These are phyloP conservation scores for Trichoderma lentiforme DNA, from an alignment of 2,329 filamentous ascomycete genomes.

Conservation along the genomic window DNA sequence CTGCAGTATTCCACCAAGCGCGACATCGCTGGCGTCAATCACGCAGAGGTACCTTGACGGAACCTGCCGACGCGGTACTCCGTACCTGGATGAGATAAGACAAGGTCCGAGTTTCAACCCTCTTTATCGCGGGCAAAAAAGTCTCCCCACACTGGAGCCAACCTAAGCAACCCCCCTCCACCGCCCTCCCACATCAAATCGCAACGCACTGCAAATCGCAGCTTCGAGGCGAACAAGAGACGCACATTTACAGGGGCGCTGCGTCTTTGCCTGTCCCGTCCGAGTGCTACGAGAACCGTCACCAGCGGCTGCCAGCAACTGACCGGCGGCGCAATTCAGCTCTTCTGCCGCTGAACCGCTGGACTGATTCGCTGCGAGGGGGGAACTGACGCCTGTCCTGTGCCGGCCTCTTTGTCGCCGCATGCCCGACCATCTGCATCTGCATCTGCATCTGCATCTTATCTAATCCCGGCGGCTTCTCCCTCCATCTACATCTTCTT, in stretches of 20 bases:
- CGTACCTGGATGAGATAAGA: slow-evolving; percentile 16
- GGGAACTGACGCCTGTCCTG: slow-evolving; percentile 5
- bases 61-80: background rate
- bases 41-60: background rate
- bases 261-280: background rate
- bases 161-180: slow-evolving; percentile 13
- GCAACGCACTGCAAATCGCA: slow-evolving; percentile 15
- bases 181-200: slow-evolving; percentile 12
- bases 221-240: slow-evolving; percentile 6
- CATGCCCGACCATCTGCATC: slow-evolving; percentile 16
- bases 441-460: background rate
- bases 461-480: background rate
- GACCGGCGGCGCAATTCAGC: background rate
- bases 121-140: slow-evolving; percentile 9
- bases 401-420: slow-evolving; percentile 12
- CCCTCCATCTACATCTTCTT: background rate
- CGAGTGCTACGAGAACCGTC: background rate
- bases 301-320: background rate
- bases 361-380: slow-evolving; percentile 8
- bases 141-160: slow-evolving; percentile 7
- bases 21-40: background rate
- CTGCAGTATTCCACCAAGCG: background rate
- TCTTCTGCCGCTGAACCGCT: background rate
- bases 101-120: slow-evolving; percentile 1
- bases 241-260: background rate